A percentile compares a stretch with the other conserved stretches of the same genome.
Conservation (phyloP, 352 stramenopile genomes). For the Blastocystis hominis region DNA sequence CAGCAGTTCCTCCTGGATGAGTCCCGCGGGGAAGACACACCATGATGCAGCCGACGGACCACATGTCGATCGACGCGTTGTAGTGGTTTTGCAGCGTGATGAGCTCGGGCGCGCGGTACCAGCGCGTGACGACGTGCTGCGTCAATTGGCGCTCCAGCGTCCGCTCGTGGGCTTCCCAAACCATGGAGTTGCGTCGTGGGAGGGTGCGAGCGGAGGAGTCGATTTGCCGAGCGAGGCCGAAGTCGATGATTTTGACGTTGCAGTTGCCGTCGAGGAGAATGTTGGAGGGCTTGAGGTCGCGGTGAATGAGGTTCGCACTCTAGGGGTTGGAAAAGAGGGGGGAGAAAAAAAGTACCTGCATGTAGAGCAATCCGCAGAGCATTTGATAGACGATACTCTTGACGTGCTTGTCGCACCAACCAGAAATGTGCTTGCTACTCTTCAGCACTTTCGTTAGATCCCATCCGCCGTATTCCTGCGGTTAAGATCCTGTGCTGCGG, state of each 20-base stretch:
- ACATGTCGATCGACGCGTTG: slow-evolving; percentile 92
- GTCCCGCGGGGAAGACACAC: slow-evolving; percentile 64
- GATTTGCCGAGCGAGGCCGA: slow-evolving; percentile 39
- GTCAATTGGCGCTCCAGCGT: slow-evolving; percentile 76
- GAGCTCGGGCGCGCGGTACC: slow-evolving; percentile 88
- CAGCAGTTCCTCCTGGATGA: slow-evolving; percentile 32
- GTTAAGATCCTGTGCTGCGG: not conserved
- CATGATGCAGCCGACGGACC: slow-evolving; percentile 95
- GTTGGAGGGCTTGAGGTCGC: slow-evolving; percentile 74
- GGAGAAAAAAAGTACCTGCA: not conserved
- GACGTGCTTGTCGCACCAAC: slow-evolving; percentile 72
- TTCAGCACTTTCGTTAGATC: slow-evolving; percentile 55
- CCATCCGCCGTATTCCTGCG: slow-evolving; percentile 52
- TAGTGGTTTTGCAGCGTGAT: slow-evolving; percentile 87
- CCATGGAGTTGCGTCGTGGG: not conserved
- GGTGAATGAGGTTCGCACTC: slow-evolving; percentile 65
- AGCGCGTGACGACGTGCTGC: slow-evolving; percentile 94
- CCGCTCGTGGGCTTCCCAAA: not conserved
- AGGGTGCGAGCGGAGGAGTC: not conserved
- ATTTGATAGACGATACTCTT: slow-evolving; percentile 62
- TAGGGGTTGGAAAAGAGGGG: not conserved
- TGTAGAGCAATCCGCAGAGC: slow-evolving; percentile 51
- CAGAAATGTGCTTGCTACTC: slow-evolving; percentile 66
- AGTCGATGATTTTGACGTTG: slow-evolving; percentile 58
- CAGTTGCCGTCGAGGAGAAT: slow-evolving; percentile 71